Percentiles rank a stretch among this genome's conserved stretches.
Conservation (phyloP, 1,284 basidiomycete species). For the Cutaneotrichosporon sp. region DNA sequence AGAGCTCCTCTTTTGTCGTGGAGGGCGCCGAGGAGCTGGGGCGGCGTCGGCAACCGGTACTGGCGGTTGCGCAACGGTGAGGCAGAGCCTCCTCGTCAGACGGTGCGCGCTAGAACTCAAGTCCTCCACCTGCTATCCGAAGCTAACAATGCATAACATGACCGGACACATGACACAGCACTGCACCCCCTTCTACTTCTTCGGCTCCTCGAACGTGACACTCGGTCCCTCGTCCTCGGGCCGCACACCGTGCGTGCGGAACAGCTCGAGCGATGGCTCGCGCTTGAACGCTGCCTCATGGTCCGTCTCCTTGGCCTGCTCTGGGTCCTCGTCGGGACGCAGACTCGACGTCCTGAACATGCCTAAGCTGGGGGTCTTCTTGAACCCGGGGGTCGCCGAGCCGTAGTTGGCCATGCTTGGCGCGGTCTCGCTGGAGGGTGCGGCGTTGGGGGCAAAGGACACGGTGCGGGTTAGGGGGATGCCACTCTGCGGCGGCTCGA, state of each 20-base stretch:
- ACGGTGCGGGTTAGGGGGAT: conserved; percentile 30
- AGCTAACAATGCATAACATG: too few relatives aligned
- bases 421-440: conserved; percentile 42
- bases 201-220: conserved; percentile 14
- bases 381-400: conserved; percentile 40
- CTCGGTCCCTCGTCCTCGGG: conserved; percentile 8
- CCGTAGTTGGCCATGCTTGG: conserved; percentile 45
- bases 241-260: conserved; percentile 29
- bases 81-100: too few relatives aligned
- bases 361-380: conserved; percentile 39
- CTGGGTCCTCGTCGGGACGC: conserved; percentile 21
- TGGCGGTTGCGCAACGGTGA: too few relatives aligned
- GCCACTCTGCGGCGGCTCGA: conserved; percentile 12
- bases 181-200: neutral
- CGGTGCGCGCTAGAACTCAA: too few relatives aligned
- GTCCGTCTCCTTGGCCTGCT: neutral
- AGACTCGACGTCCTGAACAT: conserved; percentile 45
- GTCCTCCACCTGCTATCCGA: too few relatives aligned
- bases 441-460: conserved; percentile 44
- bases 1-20: neutral
- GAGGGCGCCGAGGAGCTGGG: too few relatives aligned
- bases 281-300: conserved; percentile 45
- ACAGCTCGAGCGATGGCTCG: conserved; percentile 46
- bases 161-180: too few relatives aligned
- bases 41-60: too few relatives aligned